Conservation (phyloP, 345 rosid genomes). For the Ricinus communis region DNA sequence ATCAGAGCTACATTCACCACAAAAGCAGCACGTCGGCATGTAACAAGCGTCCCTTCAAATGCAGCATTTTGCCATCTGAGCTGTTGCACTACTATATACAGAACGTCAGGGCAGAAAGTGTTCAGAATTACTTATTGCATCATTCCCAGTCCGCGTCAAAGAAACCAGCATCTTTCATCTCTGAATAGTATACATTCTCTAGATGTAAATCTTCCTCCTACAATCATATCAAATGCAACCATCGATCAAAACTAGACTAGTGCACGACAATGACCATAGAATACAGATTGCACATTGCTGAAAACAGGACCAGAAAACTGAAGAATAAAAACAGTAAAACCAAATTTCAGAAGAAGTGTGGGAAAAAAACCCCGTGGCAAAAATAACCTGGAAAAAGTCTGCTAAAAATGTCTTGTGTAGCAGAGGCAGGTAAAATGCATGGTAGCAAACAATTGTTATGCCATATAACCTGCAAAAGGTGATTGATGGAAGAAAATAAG, state of each 20-base stretch:
- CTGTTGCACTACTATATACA: slow-evolving; percentile 10
- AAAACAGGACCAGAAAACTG: not conserved
- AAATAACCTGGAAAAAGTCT: slow-evolving; percentile 84
- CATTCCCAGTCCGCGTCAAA: slow-evolving; percentile 89
- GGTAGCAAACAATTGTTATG: slow-evolving; percentile 66
- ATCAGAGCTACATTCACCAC: not conserved
- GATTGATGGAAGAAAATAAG: not conserved
- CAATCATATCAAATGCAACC: slow-evolving; percentile 12
- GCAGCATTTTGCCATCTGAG: not conserved
- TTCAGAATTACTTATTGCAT: not conserved
- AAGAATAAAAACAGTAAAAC: not conserved
- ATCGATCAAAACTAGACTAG: not conserved
- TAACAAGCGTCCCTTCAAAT: not conserved
- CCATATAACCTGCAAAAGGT: slow-evolving; percentile 68
- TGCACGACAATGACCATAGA: not conserved
- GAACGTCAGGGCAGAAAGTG: not conserved
- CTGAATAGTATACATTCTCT: slow-evolving; percentile 87
- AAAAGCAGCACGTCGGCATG: not conserved
- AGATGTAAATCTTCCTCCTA: slow-evolving; percentile 83
- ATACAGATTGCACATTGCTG: not conserved
- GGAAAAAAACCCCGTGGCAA: not conserved
- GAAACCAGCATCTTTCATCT: slow-evolving; percentile 95
- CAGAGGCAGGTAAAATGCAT: slow-evolving; percentile 82
- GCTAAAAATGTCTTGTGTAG: slow-evolving; percentile 70
- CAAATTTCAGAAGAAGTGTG: not conserved